Evolutionary conservation across 1,284 basidiomycete genomes (phyloP).

Genomic region (Leucoagaricus sp.): DNA sequence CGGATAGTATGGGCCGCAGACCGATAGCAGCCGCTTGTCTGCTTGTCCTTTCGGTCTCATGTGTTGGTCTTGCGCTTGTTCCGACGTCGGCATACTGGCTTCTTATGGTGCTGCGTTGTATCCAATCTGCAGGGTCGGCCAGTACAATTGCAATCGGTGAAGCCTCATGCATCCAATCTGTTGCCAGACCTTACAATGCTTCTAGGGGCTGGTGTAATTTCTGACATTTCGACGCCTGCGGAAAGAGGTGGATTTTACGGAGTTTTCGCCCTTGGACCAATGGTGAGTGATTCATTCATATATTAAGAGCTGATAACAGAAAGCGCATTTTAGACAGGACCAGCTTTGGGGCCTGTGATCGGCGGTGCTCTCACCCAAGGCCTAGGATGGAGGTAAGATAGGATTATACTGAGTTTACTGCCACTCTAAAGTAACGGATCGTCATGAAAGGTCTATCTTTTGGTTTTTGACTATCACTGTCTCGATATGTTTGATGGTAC

Average conservation of each 20-base stretch:
- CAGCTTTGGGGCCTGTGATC: slow-evolving; percentile 55
- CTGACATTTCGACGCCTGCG: slow-evolving; percentile 52
- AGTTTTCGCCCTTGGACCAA: slow-evolving; percentile 45
- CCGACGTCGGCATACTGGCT: slow-evolving; percentile 62
- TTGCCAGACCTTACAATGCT: not conserved
- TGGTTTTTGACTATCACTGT: slow-evolving; percentile 76
- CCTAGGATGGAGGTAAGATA: slow-evolving; percentile 69
- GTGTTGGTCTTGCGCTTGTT: slow-evolving; percentile 59
- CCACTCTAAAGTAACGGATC: no score
- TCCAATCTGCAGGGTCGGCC: slow-evolving; percentile 62
- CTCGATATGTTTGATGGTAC: slow-evolving; percentile 50
- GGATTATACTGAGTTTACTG: no score
- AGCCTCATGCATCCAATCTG: slow-evolving; percentile 1
- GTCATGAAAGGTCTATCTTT: slow-evolving; percentile 80
- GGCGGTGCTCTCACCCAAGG: slow-evolving; percentile 59
- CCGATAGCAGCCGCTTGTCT: slow-evolving; percentile 56
- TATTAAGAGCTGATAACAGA: not conserved
- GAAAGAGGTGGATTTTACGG: slow-evolving; percentile 58
- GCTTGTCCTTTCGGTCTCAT: slow-evolving; percentile 51
- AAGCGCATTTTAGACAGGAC: slow-evolving; percentile 30
- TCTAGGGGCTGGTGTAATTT: slow-evolving; percentile 55
- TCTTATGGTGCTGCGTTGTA: slow-evolving; percentile 57
- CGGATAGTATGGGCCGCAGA: slow-evolving; percentile 57
- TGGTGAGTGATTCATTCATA: slow-evolving; percentile 28
- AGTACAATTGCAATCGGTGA: slow-evolving; percentile 58